Conservation (phyloP, 2,329 filamentous ascomycete genomes). For the Mycosphaerella sp. region DNA sequence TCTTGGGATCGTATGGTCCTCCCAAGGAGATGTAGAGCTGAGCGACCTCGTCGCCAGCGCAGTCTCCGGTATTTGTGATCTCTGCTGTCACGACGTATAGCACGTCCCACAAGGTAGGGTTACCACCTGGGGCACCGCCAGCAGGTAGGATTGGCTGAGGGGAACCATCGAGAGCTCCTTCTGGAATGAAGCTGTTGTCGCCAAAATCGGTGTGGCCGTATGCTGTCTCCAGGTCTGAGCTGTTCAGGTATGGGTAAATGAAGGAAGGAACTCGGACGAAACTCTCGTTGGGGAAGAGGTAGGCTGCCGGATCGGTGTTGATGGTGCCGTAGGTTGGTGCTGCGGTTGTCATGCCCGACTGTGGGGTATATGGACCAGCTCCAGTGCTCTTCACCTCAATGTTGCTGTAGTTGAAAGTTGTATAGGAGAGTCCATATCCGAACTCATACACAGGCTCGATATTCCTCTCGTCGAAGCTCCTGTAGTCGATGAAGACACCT, state of each 20-base stretch:
- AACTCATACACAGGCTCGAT: constrained; percentile 59
- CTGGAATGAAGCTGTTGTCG: constrained; percentile 53
- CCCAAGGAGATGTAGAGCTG: constrained; percentile 46
- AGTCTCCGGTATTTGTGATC: constrained; percentile 58
- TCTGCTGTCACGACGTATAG: constrained; percentile 52
- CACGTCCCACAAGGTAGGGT: constrained; percentile 52
- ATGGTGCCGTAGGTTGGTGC: constrained; percentile 61
- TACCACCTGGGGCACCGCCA: constrained; percentile 59
- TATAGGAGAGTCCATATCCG: constrained; percentile 57
- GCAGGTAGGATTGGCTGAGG: constrained; percentile 52
- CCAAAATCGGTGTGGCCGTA: constrained; percentile 57
- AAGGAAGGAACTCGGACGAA: constrained; percentile 52
- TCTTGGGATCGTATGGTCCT: constrained; percentile 47
- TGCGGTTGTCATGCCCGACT: constrained; percentile 54
- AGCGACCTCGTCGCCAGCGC: constrained; percentile 48
- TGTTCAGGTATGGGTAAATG: constrained; percentile 68
- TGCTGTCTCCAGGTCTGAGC: constrained; percentile 51
- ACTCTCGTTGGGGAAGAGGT: constrained; percentile 57
- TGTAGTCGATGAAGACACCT: constrained; percentile 76
- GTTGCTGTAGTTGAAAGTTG: constrained; percentile 67
- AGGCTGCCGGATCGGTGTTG: constrained; percentile 58
- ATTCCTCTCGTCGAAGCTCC: constrained; percentile 61
- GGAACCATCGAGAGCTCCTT: constrained; percentile 44
- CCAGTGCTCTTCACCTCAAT: constrained; percentile 50
- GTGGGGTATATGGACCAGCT: constrained; percentile 52